Conservation (phyloP, 441 rosid species). For the Euphorbia corollata region DNA sequence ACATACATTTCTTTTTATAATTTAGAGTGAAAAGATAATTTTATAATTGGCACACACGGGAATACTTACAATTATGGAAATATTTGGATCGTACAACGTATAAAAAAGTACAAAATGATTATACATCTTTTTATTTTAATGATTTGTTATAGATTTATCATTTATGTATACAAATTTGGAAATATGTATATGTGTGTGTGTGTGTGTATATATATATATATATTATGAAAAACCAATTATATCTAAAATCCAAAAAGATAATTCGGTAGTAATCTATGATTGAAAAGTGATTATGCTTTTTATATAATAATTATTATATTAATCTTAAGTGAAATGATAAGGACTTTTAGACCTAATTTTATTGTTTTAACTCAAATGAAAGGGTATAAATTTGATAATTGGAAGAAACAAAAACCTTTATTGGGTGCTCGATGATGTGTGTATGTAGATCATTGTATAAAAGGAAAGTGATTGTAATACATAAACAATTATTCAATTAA, state of each 20-base stretch:
- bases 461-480: background rate
- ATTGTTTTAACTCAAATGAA: background rate
- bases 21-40: background rate
- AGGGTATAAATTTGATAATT: background rate
- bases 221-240: background rate
- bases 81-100: background rate
- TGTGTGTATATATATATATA: no score
- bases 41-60: background rate
- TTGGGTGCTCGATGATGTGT: background rate
- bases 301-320: background rate
- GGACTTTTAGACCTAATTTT: background rate
- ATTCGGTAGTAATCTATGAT: background rate
- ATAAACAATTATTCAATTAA: conserved; percentile 9
- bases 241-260: background rate
- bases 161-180: background rate
- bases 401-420: background rate
- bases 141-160: background rate
- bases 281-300: background rate
- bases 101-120: background rate
- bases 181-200: no score
- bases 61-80: background rate
- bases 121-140: background rate
- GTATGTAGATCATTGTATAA: background rate
- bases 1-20: background rate
- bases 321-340: background rate